Percentiles rank a stretch among this genome's conserved stretches.
Conservation (phyloP, 2,329 filamentous ascomycete genomes). For the Arthroderma uncinatum region DNA sequence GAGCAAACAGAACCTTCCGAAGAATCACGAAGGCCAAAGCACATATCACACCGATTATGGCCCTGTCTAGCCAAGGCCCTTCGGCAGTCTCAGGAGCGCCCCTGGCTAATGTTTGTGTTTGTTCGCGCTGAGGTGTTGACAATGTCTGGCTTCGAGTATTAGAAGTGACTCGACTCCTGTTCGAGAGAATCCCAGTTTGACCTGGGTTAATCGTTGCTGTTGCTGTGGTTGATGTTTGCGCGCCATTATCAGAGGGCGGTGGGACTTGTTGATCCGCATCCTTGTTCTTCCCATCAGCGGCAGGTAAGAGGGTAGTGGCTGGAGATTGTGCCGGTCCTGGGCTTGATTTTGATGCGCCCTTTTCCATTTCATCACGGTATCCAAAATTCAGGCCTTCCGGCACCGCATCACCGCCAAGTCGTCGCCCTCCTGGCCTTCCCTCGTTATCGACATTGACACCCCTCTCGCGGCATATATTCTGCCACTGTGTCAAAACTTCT, state of each 20-base stretch:
- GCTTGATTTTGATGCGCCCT: neutral
- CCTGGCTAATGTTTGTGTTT: neutral
- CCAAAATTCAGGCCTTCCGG: slow-evolving; percentile 40
- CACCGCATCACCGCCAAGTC: slow-evolving; percentile 30
- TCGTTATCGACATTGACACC: slow-evolving; percentile 32
- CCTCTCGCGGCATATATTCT: slow-evolving; percentile 43
- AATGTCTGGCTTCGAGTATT: neutral
- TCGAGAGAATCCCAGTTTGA: neutral
- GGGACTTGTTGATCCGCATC: neutral
- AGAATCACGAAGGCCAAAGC: slow-evolving; percentile 59
- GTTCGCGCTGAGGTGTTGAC: neutral
- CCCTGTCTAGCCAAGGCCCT: slow-evolving; percentile 66
- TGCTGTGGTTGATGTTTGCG: neutral
- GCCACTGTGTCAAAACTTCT: slow-evolving; percentile 62
- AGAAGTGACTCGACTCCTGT: neutral
- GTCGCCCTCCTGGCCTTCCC: slow-evolving; percentile 29
- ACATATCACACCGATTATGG: slow-evolving; percentile 62
- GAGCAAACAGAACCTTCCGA: slow-evolving; percentile 27
- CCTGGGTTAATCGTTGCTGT: neutral
- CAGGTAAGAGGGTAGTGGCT: neutral
- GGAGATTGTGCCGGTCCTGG: neutral
- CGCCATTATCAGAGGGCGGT: neutral
- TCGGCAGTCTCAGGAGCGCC: slow-evolving; percentile 27
- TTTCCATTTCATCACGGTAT: slow-evolving; percentile 32
- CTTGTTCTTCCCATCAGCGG: neutral